Evolutionary conservation across 306 rosid species (phyloP), one percentile per base, ranked within the genome.

Genomic region (Amphicarpaea edgeworthii): DNA sequence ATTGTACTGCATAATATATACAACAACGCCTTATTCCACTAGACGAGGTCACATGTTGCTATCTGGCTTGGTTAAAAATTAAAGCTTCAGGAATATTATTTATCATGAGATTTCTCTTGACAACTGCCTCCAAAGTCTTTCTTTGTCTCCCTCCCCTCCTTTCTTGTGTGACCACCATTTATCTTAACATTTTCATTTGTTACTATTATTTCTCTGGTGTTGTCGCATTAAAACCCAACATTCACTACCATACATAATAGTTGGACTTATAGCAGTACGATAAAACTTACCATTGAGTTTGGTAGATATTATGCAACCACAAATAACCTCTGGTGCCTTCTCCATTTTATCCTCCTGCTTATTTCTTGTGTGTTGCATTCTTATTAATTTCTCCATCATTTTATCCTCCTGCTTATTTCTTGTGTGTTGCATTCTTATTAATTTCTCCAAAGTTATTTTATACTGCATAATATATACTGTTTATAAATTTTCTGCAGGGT

Each of bases 401-500:
- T 45, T 12, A 45, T 1, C 6, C 2, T 45, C 16, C 17, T 1
- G 7, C 17, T 12, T 45, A 7, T 4, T 12, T 45, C n/a, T 3
- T 43, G 5, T 4, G 7, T 45, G 16, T 12, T 1, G 14, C 16
- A 45, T 45, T 4, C 7, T 45, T 7, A 5, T 45, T 45, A 45
- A 45, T 12, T 45, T 45, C 7, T 51, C 23, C 58, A 0, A 19
- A 51, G 58, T 17, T 7, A 51, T 19, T 51, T 17, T 45, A 14
- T 64, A 26, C 40, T 57, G 37, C 38, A 12, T 57, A 4, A 20
- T 61, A 60, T 26, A 15, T 41, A 70, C 53, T 12, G 60, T 41
- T 24, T 45, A 8, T 8, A 57, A 66, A 34, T 66, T 54, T 46
- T 28, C 24, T 77, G 65, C 83, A 85, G 89, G 76, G 26, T 69